Evolutionary conservation across 345 rosid genomes (phyloP).

Genomic region (Boechera retrofracta): DNA sequence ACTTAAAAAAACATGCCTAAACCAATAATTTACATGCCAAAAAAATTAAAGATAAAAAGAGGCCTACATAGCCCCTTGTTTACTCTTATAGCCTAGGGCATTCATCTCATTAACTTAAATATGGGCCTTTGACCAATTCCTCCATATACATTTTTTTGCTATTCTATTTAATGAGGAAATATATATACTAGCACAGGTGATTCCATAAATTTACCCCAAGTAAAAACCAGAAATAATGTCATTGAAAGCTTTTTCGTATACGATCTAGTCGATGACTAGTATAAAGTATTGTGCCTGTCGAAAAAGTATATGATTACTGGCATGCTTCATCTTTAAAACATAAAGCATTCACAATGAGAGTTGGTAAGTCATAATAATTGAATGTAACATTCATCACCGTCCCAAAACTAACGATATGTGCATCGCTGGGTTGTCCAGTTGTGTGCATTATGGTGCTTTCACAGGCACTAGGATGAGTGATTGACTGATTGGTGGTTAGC

Average conservation of each 20-base stretch:
- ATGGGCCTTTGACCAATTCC: slow-evolving; percentile 5
- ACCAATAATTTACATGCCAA: slow-evolving; percentile 3
- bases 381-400: neutral
- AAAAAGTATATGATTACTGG: no score
- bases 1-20: neutral
- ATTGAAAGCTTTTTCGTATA: no score
- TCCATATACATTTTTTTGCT: neutral
- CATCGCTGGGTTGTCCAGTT: neutral
- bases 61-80: neutral
- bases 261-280: no score
- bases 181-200: no score
- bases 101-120: neutral
- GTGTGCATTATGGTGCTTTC: neutral
- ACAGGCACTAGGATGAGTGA: neutral
- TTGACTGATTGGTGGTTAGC: neutral
- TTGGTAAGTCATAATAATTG: neutral
- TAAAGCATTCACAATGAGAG: neutral
- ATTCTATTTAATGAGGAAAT: neutral
- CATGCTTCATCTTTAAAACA: no score
- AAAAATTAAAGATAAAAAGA: neutral
- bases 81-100: neutral
- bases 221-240: no score
- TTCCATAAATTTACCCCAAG: no score
- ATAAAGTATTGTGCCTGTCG: no score
- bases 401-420: neutral